Percentiles rank a stretch among this genome's conserved stretches.
phyloP scores from a whole-genome alignment of 164 flowering plant genomes.

The Warburgia ugandensis region DNA sequence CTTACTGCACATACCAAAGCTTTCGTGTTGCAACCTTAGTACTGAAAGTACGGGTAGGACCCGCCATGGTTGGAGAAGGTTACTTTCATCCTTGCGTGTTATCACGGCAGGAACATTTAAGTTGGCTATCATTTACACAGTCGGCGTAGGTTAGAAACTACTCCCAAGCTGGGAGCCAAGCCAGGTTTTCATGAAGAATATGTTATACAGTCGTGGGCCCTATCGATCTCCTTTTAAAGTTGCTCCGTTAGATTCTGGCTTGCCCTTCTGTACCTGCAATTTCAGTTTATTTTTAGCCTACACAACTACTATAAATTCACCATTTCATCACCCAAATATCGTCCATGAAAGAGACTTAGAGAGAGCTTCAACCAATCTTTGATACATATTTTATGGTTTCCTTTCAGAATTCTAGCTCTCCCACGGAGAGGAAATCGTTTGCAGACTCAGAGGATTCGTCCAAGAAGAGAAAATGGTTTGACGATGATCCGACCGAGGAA shows the following conservation, averaged over 20 bases:
- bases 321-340: slow-evolving; percentile 3
- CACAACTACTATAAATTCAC: slow-evolving; percentile 22
- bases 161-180: neutral
- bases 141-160: neutral
- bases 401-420: slow-evolving; percentile 29
- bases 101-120: neutral
- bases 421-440: slow-evolving; percentile 13
- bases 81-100: neutral
- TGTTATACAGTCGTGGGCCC: slow-evolving; percentile 26
- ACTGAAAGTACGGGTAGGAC: neutral
- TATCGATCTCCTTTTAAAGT: slow-evolving; percentile 28
- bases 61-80: slow-evolving; percentile 1
- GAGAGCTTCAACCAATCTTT: no score
- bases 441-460: slow-evolving; percentile 14
- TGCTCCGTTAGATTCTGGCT: slow-evolving; percentile 31
- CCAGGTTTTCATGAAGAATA: neutral
- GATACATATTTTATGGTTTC: slow-evolving; percentile 68
- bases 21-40: no score
- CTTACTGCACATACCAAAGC: no score
- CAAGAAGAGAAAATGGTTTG: slow-evolving; percentile 58
- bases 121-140: neutral
- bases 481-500: slow-evolving; percentile 14
- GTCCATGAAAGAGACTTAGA: slow-evolving; percentile 4
- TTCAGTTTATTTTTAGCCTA: slow-evolving; percentile 15
- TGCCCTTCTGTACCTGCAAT: slow-evolving; percentile 15